Evolutionary conservation across 768 basidiomycete species (phyloP).

Genomic region (Boletus huronensis): DNA sequence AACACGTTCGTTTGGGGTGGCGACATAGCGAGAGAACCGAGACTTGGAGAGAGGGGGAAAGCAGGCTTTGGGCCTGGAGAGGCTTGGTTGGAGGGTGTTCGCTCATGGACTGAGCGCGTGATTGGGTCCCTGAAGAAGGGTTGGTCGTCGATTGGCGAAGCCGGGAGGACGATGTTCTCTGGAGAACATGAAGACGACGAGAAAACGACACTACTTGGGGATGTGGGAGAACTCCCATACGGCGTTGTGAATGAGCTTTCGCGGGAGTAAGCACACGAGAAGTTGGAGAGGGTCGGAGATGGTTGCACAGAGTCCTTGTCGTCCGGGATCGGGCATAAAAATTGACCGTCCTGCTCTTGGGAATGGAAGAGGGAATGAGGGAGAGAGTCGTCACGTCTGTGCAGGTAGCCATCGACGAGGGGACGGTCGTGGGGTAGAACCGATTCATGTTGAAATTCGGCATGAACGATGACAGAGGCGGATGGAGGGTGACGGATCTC

Average conservation of each 20-base stretch:
- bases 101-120: neutral
- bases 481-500: conserved; percentile 25
- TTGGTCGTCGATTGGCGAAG: conserved; percentile 19
- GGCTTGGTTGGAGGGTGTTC: conserved; percentile 1
- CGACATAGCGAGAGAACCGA: neutral
- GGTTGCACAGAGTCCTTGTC: conserved; percentile 28
- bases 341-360: conserved; percentile 18
- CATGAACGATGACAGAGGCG: conserved; percentile 31
- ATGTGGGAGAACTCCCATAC: conserved; percentile 19
- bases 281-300: conserved; percentile 28
- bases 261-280: conserved; percentile 26
- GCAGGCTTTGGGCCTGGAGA: neutral
- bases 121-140: neutral
- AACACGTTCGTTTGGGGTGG: conserved; percentile 5
- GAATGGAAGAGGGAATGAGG: neutral
- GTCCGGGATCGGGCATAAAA: conserved; percentile 13
- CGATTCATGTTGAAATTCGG: conserved; percentile 27
- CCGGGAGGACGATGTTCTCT: conserved; percentile 26
- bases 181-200: conserved; percentile 14
- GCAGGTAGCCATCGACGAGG: conserved; percentile 8
- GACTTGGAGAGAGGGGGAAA: conserved; percentile 7
- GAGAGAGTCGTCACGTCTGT: conserved; percentile 17
- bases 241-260: conserved; percentile 27
- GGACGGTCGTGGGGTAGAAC: conserved; percentile 17
- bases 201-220: conserved; percentile 21